phyloP scores from a whole-genome alignment of 805 yeast genomes.

The Candida boleticola region DNA sequence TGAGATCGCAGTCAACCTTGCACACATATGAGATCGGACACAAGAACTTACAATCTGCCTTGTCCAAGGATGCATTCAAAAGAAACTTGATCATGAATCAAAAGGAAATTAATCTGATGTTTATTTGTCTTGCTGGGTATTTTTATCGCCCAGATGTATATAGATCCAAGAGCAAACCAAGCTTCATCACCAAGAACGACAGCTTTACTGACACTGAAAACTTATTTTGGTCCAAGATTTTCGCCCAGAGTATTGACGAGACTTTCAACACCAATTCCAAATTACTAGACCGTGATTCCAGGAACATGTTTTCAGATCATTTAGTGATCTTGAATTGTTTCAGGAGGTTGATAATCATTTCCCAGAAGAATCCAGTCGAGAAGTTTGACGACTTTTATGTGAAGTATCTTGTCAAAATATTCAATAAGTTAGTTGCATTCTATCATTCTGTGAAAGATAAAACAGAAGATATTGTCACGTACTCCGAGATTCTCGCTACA shows the following conservation, averaged over 20 bases:
- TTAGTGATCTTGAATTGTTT: neutral
- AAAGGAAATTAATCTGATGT: conserved; percentile 18
- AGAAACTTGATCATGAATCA: conserved; percentile 15
- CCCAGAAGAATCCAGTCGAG: neutral
- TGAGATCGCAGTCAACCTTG: conserved; percentile 56
- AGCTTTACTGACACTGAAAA: conserved; percentile 22
- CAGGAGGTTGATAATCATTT: neutral
- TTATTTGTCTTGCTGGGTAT: conserved; percentile 41
- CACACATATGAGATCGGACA: conserved; percentile 46
- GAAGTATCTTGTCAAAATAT: conserved; percentile 2
- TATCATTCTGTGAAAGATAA: neutral
- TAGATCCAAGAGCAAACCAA: conserved; percentile 10
- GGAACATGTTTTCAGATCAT: neutral
- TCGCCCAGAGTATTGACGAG: neutral
- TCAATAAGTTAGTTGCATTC: conserved; percentile 1
- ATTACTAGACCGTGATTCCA: too few species aligned
- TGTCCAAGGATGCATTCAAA: conserved; percentile 36
- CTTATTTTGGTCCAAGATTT: conserved; percentile 16
- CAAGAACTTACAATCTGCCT: conserved; percentile 40
- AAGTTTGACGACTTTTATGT: neutral
- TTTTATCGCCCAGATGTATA: conserved; percentile 39
- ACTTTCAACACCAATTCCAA: conserved; percentile 1
- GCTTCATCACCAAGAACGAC: conserved; percentile 18
- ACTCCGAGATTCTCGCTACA: conserved; percentile 13
- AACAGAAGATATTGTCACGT: neutral